Conservation (phyloP, 2,329 filamentous ascomycete species). For the Xylariomycetidae sp. region DNA sequence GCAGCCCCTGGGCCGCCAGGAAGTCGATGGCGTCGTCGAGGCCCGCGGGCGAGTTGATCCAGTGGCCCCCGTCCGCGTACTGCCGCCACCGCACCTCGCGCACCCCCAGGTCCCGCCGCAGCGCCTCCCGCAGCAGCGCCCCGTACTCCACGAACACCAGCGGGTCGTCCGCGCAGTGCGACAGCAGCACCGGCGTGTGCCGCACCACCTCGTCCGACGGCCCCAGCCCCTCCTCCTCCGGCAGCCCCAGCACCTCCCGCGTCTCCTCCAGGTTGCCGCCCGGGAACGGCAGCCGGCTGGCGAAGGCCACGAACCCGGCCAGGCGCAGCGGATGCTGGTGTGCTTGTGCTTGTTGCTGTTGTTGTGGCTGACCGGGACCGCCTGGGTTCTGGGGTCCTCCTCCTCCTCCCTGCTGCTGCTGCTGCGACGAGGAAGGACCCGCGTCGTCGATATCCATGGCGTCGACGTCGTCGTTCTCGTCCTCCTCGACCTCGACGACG, state of each 20-base stretch:
- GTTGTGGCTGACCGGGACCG: no score
- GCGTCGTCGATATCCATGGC: neutral
- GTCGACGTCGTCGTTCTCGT: neutral
- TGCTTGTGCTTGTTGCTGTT: no score
- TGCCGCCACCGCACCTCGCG: slow-evolving; percentile 34
- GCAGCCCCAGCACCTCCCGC: slow-evolving; percentile 26
- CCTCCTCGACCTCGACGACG: slow-evolving; percentile 7
- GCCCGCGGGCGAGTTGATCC: slow-evolving; percentile 37
- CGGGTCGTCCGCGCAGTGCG: slow-evolving; percentile 39
- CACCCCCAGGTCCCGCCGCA: slow-evolving; percentile 32
- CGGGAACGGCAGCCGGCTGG: slow-evolving; percentile 17
- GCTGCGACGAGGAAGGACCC: no score
- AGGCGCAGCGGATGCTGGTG: slow-evolving; percentile 12
- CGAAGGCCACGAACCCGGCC: slow-evolving; percentile 14
- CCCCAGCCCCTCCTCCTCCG: slow-evolving; percentile 6
- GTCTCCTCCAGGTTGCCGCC: slow-evolving; percentile 20
- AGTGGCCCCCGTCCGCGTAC: slow-evolving; percentile 37
- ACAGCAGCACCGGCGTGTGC: slow-evolving; percentile 37
- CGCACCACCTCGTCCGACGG: slow-evolving; percentile 26
- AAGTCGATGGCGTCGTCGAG: slow-evolving; percentile 36
- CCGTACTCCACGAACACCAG: slow-evolving; percentile 35
- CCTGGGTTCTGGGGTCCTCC: no score
- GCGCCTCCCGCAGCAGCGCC: slow-evolving; percentile 25
- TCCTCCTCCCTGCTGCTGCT: no score
- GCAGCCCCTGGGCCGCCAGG: slow-evolving; percentile 19